phyloP scores from a whole-genome alignment of 2,329 filamentous ascomycete genomes.

The Colletotrichum tropicale region DNA sequence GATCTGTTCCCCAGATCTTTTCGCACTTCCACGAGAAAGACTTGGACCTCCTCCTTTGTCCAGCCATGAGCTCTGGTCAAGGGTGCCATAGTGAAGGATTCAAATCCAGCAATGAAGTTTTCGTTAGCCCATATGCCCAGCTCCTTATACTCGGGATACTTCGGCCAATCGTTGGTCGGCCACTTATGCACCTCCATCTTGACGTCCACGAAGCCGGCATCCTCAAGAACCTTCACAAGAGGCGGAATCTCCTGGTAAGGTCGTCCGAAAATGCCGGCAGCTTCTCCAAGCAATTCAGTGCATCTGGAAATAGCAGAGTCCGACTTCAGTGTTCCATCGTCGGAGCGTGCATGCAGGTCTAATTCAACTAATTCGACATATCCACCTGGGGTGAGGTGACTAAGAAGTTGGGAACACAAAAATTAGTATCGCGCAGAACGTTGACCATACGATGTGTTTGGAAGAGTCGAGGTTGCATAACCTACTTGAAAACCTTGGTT shows the following conservation, averaged over 20 bases:
- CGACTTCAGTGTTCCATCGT: slow-evolving; percentile 40
- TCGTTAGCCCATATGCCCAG: slow-evolving; percentile 28
- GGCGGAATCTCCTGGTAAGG: slow-evolving; percentile 23
- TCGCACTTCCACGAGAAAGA: slow-evolving; percentile 31
- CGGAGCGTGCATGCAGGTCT: slow-evolving; percentile 38
- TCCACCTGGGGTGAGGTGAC: slow-evolving; percentile 54
- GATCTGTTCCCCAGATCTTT: slow-evolving; percentile 28
- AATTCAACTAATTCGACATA: slow-evolving; percentile 48
- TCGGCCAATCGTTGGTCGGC: slow-evolving; percentile 34
- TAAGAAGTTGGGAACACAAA: not conserved
- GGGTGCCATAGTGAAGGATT: slow-evolving; percentile 37
- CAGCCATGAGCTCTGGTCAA: slow-evolving; percentile 33
- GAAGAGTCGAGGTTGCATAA: not conserved
- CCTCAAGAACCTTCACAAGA: slow-evolving; percentile 25
- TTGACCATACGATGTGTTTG: not conserved
- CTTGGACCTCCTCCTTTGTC: slow-evolving; percentile 32
- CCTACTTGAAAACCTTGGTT: slow-evolving; percentile 42
- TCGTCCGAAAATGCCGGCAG: slow-evolving; percentile 27
- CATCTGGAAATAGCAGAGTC: slow-evolving; percentile 23
- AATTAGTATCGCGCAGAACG: not conserved
- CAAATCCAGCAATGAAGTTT: slow-evolving; percentile 28
- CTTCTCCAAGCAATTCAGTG: slow-evolving; percentile 12
- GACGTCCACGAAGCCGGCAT: slow-evolving; percentile 34
- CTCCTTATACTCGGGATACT: slow-evolving; percentile 29
- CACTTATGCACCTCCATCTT: slow-evolving; percentile 30